These are phyloP conservation scores for Tillandsia fasciculata DNA, from an alignment of 176 grass and related monocot genomes.

Conservation along the genomic window DNA sequence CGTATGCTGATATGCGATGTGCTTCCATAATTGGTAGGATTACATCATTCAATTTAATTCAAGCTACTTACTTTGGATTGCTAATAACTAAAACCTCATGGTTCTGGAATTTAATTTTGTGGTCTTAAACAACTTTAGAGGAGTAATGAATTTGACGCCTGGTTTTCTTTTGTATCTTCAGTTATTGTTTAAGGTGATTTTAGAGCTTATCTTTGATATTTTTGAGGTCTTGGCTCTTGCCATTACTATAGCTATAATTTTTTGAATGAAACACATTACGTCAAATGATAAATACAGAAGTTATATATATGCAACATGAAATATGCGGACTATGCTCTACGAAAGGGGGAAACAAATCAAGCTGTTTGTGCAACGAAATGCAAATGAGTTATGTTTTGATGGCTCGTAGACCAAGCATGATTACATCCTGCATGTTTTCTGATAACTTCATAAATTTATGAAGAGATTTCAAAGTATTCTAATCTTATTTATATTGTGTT, in stretches of 20 bases:
- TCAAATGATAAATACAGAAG: too few species aligned
- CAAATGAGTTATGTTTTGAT: too few species aligned
- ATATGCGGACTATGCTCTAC: too few species aligned
- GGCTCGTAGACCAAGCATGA: too few species aligned
- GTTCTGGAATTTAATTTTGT: background rate
- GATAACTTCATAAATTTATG: background rate
- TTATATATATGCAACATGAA: too few species aligned
- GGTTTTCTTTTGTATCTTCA: too few species aligned
- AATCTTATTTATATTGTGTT: background rate
- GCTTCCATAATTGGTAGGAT: conserved; percentile 79
- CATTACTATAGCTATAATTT: too few species aligned
- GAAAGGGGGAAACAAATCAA: too few species aligned
- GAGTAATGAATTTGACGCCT: too few species aligned
- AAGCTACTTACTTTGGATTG: background rate
- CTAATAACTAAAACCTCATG: background rate
- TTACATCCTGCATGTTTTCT: background rate
- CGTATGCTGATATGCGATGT: conserved; percentile 76
- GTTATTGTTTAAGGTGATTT: background rate
- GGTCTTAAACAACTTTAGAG: too few species aligned
- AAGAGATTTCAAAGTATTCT: background rate
- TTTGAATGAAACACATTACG: too few species aligned
- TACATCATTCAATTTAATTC: background rate
- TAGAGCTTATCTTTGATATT: background rate
- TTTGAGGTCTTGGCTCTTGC: background rate
- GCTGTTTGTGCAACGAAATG: too few species aligned